Percentiles rank a stretch among this genome's conserved stretches.
Evolutionary conservation across 352 stramenopile genomes (phyloP).

Genomic region (Phytophthora multivora): DNA sequence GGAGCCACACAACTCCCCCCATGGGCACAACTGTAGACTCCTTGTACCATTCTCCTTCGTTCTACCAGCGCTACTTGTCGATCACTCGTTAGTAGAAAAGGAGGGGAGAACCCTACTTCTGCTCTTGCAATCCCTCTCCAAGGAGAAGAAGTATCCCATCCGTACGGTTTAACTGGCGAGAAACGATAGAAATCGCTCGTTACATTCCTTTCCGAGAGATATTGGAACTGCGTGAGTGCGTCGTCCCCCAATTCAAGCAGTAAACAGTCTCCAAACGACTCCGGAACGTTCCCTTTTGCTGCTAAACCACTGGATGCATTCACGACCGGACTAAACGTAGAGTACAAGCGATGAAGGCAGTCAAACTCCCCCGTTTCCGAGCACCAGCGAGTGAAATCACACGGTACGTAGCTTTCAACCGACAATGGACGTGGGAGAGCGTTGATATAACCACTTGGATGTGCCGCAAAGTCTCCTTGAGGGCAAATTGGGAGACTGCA

Average conservation of each 20-base stretch:
- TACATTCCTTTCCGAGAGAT: conserved; percentile 80
- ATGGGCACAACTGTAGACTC: conserved; percentile 95
- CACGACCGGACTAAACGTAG: conserved; percentile 41
- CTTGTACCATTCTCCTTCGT: conserved; percentile 86
- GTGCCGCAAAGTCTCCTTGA: conserved; percentile 93
- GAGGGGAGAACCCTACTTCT: conserved; percentile 58
- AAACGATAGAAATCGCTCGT: conserved; percentile 85
- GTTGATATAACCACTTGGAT: conserved; percentile 69
- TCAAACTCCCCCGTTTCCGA: conserved; percentile 93
- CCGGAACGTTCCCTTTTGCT: conserved; percentile 13
- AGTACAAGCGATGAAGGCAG: conserved; percentile 68
- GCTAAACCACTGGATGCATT: conserved; percentile 42
- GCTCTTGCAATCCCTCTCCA: conserved; percentile 70
- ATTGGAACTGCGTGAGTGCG: conserved; percentile 88
- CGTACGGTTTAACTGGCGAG: conserved; percentile 79
- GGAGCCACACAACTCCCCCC: conserved; percentile 90
- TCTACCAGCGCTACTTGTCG: conserved; percentile 93
- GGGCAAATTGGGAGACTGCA: conserved; percentile 91
- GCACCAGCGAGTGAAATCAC: conserved; percentile 91
- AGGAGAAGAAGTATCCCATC: conserved; percentile 71
- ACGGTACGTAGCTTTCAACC: conserved; percentile 89
- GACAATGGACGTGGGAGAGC: conserved; percentile 64
- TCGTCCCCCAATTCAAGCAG: conserved; percentile 88
- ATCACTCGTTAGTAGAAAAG: conserved; percentile 67
- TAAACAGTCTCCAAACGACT: conserved; percentile 36